A percentile compares a stretch with the other conserved stretches of the same genome.
Conservation (phyloP, 1,284 basidiomycete genomes). For the Xerocomus nothofagi region DNA sequence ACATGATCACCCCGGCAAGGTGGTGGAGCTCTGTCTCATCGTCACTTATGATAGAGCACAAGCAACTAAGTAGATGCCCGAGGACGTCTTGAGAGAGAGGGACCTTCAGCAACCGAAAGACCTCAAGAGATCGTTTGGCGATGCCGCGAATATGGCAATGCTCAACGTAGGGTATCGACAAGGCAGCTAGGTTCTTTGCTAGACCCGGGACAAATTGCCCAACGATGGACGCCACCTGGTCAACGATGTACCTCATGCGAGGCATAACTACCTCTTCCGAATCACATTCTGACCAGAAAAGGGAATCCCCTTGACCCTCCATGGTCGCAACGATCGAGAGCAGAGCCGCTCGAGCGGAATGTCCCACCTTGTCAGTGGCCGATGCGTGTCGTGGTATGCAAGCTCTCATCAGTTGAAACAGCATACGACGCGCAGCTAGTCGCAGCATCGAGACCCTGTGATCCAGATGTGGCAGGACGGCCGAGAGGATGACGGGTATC, state of each 20-base stretch:
- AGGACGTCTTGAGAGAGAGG: slow-evolving; percentile 72
- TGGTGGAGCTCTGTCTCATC: slow-evolving; percentile 69
- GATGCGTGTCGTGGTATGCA: slow-evolving; percentile 77
- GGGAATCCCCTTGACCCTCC: slow-evolving; percentile 56
- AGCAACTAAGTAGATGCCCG: slow-evolving; percentile 77
- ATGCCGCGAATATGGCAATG: slow-evolving; percentile 83
- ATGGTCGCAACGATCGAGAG: slow-evolving; percentile 54
- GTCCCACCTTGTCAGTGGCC: slow-evolving; percentile 51
- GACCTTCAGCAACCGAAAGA: slow-evolving; percentile 85
- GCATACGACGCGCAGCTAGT: slow-evolving; percentile 67
- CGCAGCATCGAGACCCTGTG: slow-evolving; percentile 72
- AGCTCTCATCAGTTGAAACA: slow-evolving; percentile 79
- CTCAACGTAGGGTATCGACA: slow-evolving; percentile 85
- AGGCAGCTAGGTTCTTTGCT: slow-evolving; percentile 75
- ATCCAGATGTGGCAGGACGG: slow-evolving; percentile 83
- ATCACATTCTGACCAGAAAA: slow-evolving; percentile 79
- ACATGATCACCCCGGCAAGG: slow-evolving; percentile 84
- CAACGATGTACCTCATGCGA: slow-evolving; percentile 71
- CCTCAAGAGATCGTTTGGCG: slow-evolving; percentile 87
- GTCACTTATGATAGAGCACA: slow-evolving; percentile 84
- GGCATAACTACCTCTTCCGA: slow-evolving; percentile 49
- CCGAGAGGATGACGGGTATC: slow-evolving; percentile 78
- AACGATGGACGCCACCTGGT: slow-evolving; percentile 67
- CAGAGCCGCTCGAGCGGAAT: slow-evolving; percentile 48
- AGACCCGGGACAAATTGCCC: slow-evolving; percentile 69